Conservation (phyloP, 208 protist species). For the Sergeia podlipaevii region DNA sequence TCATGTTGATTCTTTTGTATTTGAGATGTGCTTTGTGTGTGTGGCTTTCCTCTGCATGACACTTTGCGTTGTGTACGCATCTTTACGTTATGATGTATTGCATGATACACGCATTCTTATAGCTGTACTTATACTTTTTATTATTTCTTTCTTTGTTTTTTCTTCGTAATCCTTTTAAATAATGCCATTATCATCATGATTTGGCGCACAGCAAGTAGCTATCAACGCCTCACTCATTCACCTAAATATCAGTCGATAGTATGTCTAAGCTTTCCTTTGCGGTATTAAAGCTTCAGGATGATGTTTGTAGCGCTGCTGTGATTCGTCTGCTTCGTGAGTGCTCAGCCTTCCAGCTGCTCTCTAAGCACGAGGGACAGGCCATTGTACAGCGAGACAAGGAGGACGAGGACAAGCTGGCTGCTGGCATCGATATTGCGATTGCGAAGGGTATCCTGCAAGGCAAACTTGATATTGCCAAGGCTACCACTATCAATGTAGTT, state of each 20-base stretch:
- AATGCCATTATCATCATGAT: too few relatives aligned
- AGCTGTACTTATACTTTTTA: too few relatives aligned
- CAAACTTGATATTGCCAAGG: slow-evolving; percentile 22
- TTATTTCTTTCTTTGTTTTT: too few relatives aligned
- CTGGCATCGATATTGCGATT: slow-evolving; percentile 76
- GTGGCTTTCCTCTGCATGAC: too few relatives aligned
- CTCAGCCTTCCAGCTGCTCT: slow-evolving; percentile 49
- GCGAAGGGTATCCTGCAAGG: slow-evolving; percentile 64
- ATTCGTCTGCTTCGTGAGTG: slow-evolving; percentile 46
- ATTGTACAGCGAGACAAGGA: slow-evolving; percentile 83
- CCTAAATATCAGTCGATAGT: too few relatives aligned
- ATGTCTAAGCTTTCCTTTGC: slow-evolving; percentile 29
- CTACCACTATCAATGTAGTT: slow-evolving; percentile 61
- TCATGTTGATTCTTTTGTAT: too few relatives aligned
- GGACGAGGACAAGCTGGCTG: slow-evolving; percentile 86
- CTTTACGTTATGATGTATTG: too few relatives aligned
- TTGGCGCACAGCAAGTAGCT: neutral
- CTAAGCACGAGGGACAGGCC: slow-evolving; percentile 51
- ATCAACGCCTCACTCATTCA: neutral
- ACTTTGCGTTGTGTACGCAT: too few relatives aligned
- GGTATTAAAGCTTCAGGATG: slow-evolving; percentile 76
- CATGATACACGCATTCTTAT: too few relatives aligned
- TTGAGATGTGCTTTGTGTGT: too few relatives aligned
- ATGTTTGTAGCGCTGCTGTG: slow-evolving; percentile 68
- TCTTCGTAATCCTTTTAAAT: too few relatives aligned